Base-by-base conservation (phyloP, 176 grass and related monocot genomes). In the Tillandsia leiboldiana region DNA sequence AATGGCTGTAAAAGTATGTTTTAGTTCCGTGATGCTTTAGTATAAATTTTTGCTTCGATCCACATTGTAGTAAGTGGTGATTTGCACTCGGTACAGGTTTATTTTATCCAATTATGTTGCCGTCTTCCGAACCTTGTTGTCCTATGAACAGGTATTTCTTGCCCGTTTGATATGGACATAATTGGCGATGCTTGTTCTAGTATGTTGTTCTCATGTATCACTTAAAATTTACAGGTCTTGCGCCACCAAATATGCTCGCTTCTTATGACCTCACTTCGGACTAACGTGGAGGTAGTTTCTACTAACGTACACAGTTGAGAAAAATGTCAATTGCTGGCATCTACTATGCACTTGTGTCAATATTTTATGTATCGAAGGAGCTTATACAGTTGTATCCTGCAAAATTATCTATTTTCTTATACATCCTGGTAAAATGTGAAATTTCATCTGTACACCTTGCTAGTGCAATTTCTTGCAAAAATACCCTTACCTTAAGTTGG, bases 261-360 rank as follows among this genome's bases (percentile, higher is more conserved):
- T 80, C 89, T 97, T 72, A 97, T 97, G 93, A 97, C 89, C 79
- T 97, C 93, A 9, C 84, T 97, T 67, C 83, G 93, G 72, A 97
- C 89, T 22, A 97, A 97, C 77, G 81, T 82, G 48, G 93, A 97
- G 82, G 93, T 97, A 90, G 52, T 67, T 81, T 59, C 28, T 65
- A 27, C 24, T 64, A 26, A 56, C 22, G 74, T 70, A 65, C 18
- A 78, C 51, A 59, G 15, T n/a, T 56, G 54, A 17, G 54, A 59
- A 14, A 47, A 28, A 29, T 67, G 65, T 42, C 33, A 42, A 20
- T 67, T 18, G 3, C 5, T 67, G 29, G 13, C 28, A 67, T 67
- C 8, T 49, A 54, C 72, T 48, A 50, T 79, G 48, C 20, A 57
- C 7, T 14, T 65, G n/a, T 51, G 52, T 17, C 33, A 33, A 42